These are phyloP conservation scores for Sphaerobolus stellatus DNA, from an alignment of 1,284 basidiomycete species.

Conservation along the genomic window DNA sequence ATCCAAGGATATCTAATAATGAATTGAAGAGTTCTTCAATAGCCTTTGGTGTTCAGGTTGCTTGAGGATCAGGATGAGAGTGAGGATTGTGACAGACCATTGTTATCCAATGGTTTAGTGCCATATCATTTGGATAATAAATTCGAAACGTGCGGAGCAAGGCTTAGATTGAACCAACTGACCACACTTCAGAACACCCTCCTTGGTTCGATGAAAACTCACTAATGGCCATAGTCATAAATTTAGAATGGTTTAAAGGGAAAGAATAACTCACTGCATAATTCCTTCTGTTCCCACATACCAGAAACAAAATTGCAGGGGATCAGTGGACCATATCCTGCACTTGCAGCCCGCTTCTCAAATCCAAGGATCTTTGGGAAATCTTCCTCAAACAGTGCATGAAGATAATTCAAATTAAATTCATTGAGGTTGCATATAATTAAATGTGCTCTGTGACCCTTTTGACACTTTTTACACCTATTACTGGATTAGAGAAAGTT, in stretches of 20 bases:
- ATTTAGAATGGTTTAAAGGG: background rate
- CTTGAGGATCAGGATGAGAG: conserved; percentile 13
- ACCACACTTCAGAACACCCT: conserved; percentile 15
- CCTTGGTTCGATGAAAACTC: conserved; percentile 22
- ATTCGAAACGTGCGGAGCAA: conserved; percentile 20
- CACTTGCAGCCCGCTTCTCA: conserved; percentile 1
- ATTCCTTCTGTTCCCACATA: conserved; percentile 16
- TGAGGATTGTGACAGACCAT: conserved; percentile 21
- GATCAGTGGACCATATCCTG: conserved; percentile 22
- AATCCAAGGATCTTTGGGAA: background rate
- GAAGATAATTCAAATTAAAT: conserved; percentile 21
- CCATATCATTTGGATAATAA: conserved; percentile 20
- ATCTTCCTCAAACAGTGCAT: conserved; percentile 16
- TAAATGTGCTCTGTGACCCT: conserved; percentile 19
- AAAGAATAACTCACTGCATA: conserved; percentile 20
- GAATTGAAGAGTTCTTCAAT: background rate
- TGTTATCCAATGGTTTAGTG: conserved; percentile 15
- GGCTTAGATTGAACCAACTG: background rate
- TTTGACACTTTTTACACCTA: too few relatives aligned
- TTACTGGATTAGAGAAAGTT: background rate
- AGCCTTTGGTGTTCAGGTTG: conserved; percentile 9
- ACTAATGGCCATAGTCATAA: too few relatives aligned
- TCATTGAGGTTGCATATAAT: conserved; percentile 23
- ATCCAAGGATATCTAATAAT: conserved; percentile 16
- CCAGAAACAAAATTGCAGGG: conserved; percentile 18